Evolutionary conservation across 2,329 filamentous ascomycete species (phyloP).

Genomic region (Xylaria sp.): DNA sequence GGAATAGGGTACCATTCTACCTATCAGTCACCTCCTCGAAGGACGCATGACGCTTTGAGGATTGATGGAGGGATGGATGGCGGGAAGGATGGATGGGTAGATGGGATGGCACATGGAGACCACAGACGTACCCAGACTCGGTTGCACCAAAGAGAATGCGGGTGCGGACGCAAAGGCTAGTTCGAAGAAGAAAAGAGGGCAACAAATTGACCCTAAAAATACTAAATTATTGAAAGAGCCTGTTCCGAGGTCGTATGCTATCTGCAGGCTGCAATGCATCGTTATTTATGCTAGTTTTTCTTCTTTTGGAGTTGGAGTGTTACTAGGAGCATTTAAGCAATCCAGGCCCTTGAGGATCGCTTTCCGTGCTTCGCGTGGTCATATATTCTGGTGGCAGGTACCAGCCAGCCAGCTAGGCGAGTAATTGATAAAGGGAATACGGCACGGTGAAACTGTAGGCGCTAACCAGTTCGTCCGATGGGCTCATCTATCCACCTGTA

Average conservation of each 20-base stretch:
- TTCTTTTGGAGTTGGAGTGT: neutral
- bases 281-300: neutral
- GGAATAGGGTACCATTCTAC: neutral
- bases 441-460: neutral
- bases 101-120: neutral
- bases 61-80: neutral
- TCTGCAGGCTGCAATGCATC: neutral
- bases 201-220: neutral
- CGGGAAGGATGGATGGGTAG: neutral
- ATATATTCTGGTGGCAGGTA: neutral
- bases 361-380: neutral
- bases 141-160: neutral
- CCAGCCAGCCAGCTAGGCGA: neutral
- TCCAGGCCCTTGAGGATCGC: neutral
- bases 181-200: neutral
- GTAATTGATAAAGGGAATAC: neutral
- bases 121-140: neutral
- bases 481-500: neutral
- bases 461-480: constrained; percentile 6
- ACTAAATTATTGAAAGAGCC: neutral
- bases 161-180: neutral
- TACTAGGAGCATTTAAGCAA: neutral
- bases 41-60: neutral
- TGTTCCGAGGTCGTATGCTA: neutral
- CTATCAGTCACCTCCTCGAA: too few relatives aligned